Conservation (phyloP, 140 eudicot species). For the Flaveria floridana region DNA sequence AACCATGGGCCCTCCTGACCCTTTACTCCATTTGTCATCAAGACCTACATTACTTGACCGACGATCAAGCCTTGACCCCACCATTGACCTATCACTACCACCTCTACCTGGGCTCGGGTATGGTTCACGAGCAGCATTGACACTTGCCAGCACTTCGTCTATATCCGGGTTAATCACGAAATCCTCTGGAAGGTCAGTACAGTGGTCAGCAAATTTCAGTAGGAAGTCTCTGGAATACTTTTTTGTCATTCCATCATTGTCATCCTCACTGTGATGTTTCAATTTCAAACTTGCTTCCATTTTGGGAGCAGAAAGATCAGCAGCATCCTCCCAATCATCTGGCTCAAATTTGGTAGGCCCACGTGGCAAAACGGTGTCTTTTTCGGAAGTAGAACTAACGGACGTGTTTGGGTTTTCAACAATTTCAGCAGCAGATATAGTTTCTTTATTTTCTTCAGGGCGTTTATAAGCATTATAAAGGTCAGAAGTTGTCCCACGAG, state of each 20-base stretch:
- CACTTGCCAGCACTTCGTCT: slow-evolving; percentile 33
- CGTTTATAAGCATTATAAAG: slow-evolving; percentile 87
- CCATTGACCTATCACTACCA: slow-evolving; percentile 47
- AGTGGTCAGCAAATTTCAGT: slow-evolving; percentile 66
- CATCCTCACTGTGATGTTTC: slow-evolving; percentile 40
- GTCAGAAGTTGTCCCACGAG: slow-evolving; percentile 63
- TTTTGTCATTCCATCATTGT: slow-evolving; percentile 43
- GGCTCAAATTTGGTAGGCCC: slow-evolving; percentile 58
- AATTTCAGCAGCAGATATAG: slow-evolving; percentile 31
- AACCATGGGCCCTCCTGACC: slow-evolving; percentile 42
- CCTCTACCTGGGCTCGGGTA: slow-evolving; percentile 67
- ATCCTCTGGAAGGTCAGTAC: slow-evolving; percentile 57
- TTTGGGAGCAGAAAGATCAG: slow-evolving; percentile 70
- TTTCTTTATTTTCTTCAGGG: slow-evolving; percentile 77
- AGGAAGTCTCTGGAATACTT: slow-evolving; percentile 88
- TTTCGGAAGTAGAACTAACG: slow-evolving; percentile 29
- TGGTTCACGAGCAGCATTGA: slow-evolving; percentile 45
- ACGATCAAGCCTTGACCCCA: slow-evolving; percentile 46
- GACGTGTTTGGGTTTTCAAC: slow-evolving; percentile 34
- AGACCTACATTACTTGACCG: slow-evolving; percentile 55
- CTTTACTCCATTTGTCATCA: slow-evolving; percentile 69
- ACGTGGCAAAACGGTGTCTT: slow-evolving; percentile 32
- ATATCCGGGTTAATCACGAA: slow-evolving; percentile 44
- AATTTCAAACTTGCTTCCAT: slow-evolving; percentile 37
- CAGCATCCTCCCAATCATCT: slow-evolving; percentile 99